Evolutionary conservation across 2,329 filamentous ascomycete genomes (phyloP).

Genomic region (Calonectria multiphialidica): DNA sequence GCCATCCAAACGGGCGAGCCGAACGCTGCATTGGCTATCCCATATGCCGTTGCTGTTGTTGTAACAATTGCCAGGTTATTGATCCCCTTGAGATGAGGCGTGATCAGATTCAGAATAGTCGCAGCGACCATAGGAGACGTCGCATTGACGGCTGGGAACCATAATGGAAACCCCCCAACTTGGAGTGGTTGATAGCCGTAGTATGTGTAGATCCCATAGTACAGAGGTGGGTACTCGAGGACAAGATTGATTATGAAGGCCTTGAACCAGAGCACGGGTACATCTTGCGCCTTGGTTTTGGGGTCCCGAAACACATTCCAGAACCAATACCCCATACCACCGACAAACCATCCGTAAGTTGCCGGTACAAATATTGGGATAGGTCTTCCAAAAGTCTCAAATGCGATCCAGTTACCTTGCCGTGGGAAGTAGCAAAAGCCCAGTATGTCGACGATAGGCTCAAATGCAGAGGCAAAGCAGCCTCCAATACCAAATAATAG

Average conservation of each 20-base stretch:
- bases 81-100: background rate
- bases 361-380: conserved; percentile 4
- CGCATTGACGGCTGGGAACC: conserved; percentile 13
- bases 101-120: background rate
- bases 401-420: conserved; percentile 6
- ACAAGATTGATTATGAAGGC: conserved; percentile 6
- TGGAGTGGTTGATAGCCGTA: conserved; percentile 9
- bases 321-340: conserved; percentile 15
- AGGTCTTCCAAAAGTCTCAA: conserved; percentile 9
- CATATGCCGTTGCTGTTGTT: background rate
- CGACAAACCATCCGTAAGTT: conserved; percentile 13
- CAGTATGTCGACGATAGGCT: conserved; percentile 4
- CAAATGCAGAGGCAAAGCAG: background rate
- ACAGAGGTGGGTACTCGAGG: conserved; percentile 7
- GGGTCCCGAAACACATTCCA: conserved; percentile 5
- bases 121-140: background rate
- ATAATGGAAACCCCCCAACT: conserved; percentile 3
- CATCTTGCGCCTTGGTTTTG: background rate
- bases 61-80: background rate
- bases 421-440: conserved; percentile 13
- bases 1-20: conserved; percentile 9
- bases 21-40: conserved; percentile 8
- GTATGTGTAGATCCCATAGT: conserved; percentile 2
- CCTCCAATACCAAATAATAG: conserved; percentile 8
- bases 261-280: background rate